Conservation (phyloP, 2,329 filamentous ascomycete species). For the Fusarium longipes region DNA sequence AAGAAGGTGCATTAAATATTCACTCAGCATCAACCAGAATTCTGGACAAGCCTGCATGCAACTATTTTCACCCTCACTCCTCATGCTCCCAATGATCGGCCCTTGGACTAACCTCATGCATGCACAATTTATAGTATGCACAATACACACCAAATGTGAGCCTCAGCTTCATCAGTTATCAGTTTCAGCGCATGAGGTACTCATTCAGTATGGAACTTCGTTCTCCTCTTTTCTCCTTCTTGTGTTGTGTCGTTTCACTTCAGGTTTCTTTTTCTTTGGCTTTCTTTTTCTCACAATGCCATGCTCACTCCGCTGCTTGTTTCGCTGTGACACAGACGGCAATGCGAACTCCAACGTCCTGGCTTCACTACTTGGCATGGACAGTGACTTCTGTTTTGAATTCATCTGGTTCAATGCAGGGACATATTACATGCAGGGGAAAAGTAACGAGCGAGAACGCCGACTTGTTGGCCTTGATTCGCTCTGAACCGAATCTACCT, state of each 20-base stretch:
- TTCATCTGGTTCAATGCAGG: constrained; percentile 33
- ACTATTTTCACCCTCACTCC: constrained; percentile 4
- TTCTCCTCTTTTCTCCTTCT: background rate
- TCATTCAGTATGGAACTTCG: background rate
- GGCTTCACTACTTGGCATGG: constrained; percentile 13
- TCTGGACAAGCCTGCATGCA: background rate
- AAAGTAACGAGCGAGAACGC: constrained; percentile 31
- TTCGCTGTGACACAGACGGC: constrained; percentile 8
- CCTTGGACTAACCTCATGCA: constrained; percentile 16
- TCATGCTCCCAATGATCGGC: constrained; percentile 10
- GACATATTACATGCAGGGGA: constrained; percentile 38
- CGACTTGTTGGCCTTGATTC: constrained; percentile 6
- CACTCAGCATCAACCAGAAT: background rate
- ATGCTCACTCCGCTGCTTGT: background rate
- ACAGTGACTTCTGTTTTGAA: constrained; percentile 23
- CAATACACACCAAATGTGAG: constrained; percentile 2
- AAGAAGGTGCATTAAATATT: constrained; percentile 13
- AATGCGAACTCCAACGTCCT: constrained; percentile 17
- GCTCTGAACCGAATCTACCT: background rate
- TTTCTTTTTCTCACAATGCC: constrained; percentile 16
- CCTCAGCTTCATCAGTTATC: constrained; percentile 19
- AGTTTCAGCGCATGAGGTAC: constrained; percentile 1
- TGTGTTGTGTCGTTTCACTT: constrained; percentile 1
- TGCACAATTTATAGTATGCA: constrained; percentile 16
- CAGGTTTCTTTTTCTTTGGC: background rate